Conservation (phyloP, 2,329 filamentous ascomycete genomes). For the Drechmeria coniospora region DNA sequence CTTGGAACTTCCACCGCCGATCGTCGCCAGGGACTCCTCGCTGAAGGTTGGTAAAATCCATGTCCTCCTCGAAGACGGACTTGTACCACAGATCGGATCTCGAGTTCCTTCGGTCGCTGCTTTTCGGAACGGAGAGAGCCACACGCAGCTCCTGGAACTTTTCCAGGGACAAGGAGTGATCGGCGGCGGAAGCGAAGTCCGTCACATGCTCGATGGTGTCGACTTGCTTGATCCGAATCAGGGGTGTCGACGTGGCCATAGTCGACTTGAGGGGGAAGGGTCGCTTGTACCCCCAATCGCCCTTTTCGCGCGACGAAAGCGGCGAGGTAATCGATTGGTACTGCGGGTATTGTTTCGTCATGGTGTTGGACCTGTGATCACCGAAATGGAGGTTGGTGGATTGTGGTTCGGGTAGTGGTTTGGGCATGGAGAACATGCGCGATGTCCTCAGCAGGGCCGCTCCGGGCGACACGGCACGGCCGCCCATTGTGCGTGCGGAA, state of each 20-base stretch:
- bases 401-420: conserved; percentile 51
- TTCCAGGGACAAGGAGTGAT: conserved; percentile 63
- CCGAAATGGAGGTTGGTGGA: conserved; percentile 23
- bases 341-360: conserved; percentile 63
- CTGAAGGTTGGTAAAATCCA: conserved; percentile 34
- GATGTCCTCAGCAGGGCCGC: conserved; percentile 67
- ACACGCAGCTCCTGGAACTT: conserved; percentile 79
- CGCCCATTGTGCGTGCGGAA: conserved; percentile 18
- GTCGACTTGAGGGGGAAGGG: conserved; percentile 65
- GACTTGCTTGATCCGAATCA: conserved; percentile 60
- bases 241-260: conserved; percentile 53
- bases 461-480: conserved; percentile 37
- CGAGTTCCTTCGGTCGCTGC: conserved; percentile 7
- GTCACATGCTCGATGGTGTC: conserved; percentile 82
- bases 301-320: conserved; percentile 51
- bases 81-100: conserved; percentile 15
- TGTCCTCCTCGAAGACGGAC: conserved; percentile 45
- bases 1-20: conserved; percentile 49
- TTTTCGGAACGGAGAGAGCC: conserved; percentile 43
- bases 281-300: conserved; percentile 89
- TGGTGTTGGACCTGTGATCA: conserved; percentile 21
- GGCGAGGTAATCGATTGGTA: conserved; percentile 72
- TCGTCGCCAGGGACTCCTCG: conserved; percentile 22
- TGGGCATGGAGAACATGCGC: conserved; percentile 76
- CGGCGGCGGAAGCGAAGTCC: conserved; percentile 69